Base-by-base conservation (phyloP, 2,329 filamentous ascomycete species). In the Ophiocordyceps camponoti-saundersi region DNA sequence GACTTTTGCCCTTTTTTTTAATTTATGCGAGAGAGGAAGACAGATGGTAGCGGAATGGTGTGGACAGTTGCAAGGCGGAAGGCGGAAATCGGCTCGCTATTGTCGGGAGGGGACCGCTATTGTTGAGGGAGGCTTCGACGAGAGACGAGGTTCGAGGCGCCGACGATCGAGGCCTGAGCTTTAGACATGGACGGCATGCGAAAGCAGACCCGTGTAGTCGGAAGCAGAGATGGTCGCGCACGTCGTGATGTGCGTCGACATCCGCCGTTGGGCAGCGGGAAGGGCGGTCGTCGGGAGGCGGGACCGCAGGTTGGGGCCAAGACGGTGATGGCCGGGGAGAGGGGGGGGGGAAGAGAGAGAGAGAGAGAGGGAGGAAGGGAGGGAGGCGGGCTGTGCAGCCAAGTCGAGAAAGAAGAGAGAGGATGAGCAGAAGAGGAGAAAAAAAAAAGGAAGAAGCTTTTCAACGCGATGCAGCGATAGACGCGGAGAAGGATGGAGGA, bases 151-250 rank as follows among this genome's bases (percentile, higher is more conserved):
- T 43, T 49, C 46, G 47, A 46, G 44, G 48, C 32, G 47, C 32
- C 41, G 47, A 44, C 41, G 46, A 50, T 36, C 30, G 44, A 32
- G 45, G 23, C 46, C 42, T 22, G 34, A 39, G 42, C 26, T 16
- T 20, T 30, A 26, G 48, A 46, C 42, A 48, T 51, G 41, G 36
- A 49, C 23, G 21, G 47, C 22, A 49, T 46, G 42, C 46, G 45
- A 8, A 15, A 36, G 32, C 32, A 15, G 13, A 36, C 15, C n/a
- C 32, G 15, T 2, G 32, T 16, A 11, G 32, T 36, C 32, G 32
- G n/a, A 36, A 36, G n/a, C 15, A 15, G 32, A 11, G 32, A 36
- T 36, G 12, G 32, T 16, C n/a, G 13, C n/a, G 15, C 32, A 36
- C 26, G 26, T 29, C 21, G 42, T 22, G 15, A 26, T 44, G 15